Conservation (phyloP, 164 flowering plant genomes). For the Nelumbo lutea region DNA sequence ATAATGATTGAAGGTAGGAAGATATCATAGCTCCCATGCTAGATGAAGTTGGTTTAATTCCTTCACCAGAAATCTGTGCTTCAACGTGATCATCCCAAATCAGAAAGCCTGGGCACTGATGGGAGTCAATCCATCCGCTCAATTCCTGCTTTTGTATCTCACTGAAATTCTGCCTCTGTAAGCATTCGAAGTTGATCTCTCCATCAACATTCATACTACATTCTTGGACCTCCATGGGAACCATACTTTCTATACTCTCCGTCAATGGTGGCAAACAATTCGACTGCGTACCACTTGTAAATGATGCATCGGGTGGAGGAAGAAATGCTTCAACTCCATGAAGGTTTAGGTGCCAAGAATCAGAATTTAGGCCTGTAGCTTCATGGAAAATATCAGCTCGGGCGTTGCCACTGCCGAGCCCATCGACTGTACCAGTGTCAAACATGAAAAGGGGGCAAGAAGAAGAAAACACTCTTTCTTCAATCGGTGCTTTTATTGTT, state of each 20-base stretch:
- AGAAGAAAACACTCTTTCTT: conserved; percentile 42
- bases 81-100: conserved; percentile 63
- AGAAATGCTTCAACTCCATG: conserved; percentile 17
- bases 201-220: conserved; percentile 38
- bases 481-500: conserved; percentile 24
- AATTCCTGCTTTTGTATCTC: no score
- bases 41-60: conserved; percentile 37
- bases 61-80: conserved; percentile 41
- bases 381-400: conserved; percentile 31
- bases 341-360: conserved; percentile 37
- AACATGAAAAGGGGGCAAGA: conserved; percentile 56
- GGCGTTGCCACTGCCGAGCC: not conserved
- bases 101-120: conserved; percentile 52
- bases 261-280: conserved; percentile 54
- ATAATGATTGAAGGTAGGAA: conserved; percentile 50
- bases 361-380: conserved; percentile 13
- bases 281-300: conserved; percentile 14
- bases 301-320: conserved; percentile 8
- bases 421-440: conserved; percentile 35
- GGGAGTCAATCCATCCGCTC: conserved; percentile 63
- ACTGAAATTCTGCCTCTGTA: no score
- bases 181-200: conserved; percentile 33
- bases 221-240: conserved; percentile 36
- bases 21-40: conserved; percentile 40
- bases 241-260: conserved; percentile 43